Conservation (phyloP, 306 rosid genomes). For the Prosopis cineraria region DNA sequence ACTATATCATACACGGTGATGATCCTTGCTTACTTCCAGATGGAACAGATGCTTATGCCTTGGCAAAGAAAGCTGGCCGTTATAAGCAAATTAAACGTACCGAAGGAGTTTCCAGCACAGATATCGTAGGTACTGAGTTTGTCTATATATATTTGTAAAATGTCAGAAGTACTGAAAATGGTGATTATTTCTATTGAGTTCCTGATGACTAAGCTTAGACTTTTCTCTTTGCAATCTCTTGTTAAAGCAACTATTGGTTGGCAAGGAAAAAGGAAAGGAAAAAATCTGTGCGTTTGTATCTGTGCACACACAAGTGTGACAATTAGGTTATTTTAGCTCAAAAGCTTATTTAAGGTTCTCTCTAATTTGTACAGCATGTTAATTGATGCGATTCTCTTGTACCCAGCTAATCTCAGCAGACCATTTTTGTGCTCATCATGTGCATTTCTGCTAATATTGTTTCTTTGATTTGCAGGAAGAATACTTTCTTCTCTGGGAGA, state of each 20-base stretch:
- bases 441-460: constrained; percentile 1
- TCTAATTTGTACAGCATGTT: constrained; percentile 2
- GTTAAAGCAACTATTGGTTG: background rate
- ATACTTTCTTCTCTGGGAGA: constrained; percentile 67
- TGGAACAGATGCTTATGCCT: constrained; percentile 98
- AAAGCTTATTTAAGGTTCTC: constrained; percentile 4
- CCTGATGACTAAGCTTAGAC: background rate
- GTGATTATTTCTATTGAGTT: background rate
- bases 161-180: constrained; percentile 13
- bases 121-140: constrained; percentile 87
- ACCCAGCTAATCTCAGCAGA: background rate
- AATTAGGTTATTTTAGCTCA: constrained; percentile 24
- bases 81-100: constrained; percentile 99
- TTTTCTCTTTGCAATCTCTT: constrained; percentile 2
- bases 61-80: constrained; percentile 95
- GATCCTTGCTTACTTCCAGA: constrained; percentile 99
- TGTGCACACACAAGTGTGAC: background rate
- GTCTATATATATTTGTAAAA: constrained; percentile 35
- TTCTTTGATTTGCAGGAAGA: constrained; percentile 78
- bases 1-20: constrained; percentile 97
- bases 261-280: background rate
- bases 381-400: background rate
- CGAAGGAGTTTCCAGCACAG: constrained; percentile 99
- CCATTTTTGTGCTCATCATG: constrained; percentile 3
- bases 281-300: background rate